Evolutionary conservation across 108 stramenopile species (phyloP), one percentile per base, ranked within the genome.

Genomic region (Conticribra guillardii): DNA sequence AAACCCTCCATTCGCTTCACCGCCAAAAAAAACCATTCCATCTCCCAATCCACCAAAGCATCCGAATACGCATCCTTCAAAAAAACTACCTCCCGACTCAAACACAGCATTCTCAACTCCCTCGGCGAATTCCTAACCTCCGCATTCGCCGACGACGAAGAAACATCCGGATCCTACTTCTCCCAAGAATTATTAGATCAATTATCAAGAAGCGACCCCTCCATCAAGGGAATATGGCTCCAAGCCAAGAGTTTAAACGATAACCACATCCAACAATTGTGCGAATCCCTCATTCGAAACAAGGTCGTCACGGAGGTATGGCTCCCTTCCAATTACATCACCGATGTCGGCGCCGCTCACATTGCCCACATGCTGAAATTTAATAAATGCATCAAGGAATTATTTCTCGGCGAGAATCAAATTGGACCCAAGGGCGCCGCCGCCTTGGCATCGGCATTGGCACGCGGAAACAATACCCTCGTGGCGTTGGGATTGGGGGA

Each of bases 351-450:
- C n/a, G 78, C 78, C 2, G 66, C 37, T 0, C 58, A 63, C 34
- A 49, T 79, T 34, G 77, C 77, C 48, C 70, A 70, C 27, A 67
- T 79, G 70, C 50, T 79, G 28, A 71, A 79, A 28, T 70, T 70
- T 45, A 79, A 79, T 24, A 46, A 58, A 19, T 41, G 29, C 50
- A 71, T 80, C 14, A 70, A 74, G 69, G 79, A 75, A 31, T 49
- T 80, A 7, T 70, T 70, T 33, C 51, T 80, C 31, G 79, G 73
- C 19, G 46, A 71, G 46, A 80, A 80, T 58, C 60, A 71, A 19
- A 75, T 80, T 37, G 79, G 79, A 23, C 69, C 79, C 3, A 74
- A 62, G 48, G 79, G 79, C 2, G 74, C 74, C 4, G 67, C 79
- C 21, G 67, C 73, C 0, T 30, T 80, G 32, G 74, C 74, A 4